Conservation (phyloP, 2,329 filamentous ascomycete genomes). For the Cercospora berteroae region DNA sequence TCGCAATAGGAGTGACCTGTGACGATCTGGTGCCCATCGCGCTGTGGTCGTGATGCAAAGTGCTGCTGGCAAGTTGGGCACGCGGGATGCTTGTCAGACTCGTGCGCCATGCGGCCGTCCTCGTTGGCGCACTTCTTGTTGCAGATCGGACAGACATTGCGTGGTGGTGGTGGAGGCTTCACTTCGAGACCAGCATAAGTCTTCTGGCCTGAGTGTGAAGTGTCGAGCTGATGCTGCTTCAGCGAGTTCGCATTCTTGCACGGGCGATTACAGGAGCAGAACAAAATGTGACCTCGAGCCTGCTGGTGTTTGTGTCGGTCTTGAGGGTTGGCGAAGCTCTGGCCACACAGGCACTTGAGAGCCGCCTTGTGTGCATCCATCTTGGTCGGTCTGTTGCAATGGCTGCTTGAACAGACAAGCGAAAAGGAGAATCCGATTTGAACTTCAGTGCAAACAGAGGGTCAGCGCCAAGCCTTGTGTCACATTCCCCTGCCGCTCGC, state of each 20-base stretch:
- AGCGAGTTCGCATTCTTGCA: neutral
- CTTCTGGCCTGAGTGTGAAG: neutral
- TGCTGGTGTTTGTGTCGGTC: neutral
- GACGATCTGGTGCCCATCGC: conserved; percentile 10
- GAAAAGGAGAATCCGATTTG: neutral
- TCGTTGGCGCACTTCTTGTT: conserved; percentile 8
- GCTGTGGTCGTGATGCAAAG: neutral
- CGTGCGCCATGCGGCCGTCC: conserved; percentile 6
- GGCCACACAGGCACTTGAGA: neutral
- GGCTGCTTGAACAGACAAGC: neutral
- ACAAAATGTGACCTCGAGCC: neutral
- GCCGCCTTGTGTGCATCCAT: neutral
- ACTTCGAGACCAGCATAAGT: neutral
- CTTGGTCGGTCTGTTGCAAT: neutral
- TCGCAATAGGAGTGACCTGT: conserved; percentile 20
- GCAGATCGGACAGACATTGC: neutral
- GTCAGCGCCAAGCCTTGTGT: neutral
- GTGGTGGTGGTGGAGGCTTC: neutral
- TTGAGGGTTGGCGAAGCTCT: neutral
- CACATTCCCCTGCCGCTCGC: neutral
- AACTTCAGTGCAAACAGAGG: neutral
- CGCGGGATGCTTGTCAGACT: neutral
- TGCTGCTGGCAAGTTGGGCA: conserved; percentile 20
- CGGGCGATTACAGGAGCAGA: neutral
- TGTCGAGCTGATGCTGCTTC: neutral